A percentile compares a stretch with the other conserved stretches of the same genome.
Evolutionary conservation across 768 basidiomycete species (phyloP).

Genomic region (Termitomyces sp.): DNA sequence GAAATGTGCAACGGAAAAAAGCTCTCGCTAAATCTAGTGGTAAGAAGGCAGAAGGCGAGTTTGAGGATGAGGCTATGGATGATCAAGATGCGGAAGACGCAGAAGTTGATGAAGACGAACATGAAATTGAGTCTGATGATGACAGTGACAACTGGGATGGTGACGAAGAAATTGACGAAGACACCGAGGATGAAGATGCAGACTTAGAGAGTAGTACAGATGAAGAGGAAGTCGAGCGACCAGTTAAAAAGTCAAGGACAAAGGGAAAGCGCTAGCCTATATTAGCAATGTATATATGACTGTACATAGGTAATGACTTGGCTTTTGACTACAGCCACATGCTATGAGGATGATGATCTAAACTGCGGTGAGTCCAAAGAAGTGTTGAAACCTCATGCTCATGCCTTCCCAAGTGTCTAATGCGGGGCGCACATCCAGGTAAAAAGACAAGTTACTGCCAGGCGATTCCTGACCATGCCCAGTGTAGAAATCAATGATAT

Average conservation of each 20-base stretch:
- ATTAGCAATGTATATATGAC: slow-evolving; percentile 1
- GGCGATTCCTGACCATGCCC: slow-evolving; percentile 50
- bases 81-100: slow-evolving; percentile 27
- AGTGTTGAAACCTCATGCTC: slow-evolving; percentile 66
- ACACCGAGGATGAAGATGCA: slow-evolving; percentile 21
- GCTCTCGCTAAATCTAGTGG: slow-evolving; percentile 18
- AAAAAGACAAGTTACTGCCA: slow-evolving; percentile 70
- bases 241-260: slow-evolving; percentile 51
- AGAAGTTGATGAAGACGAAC: slow-evolving; percentile 35
- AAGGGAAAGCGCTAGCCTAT: slow-evolving; percentile 37
- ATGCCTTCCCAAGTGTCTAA: slow-evolving; percentile 93
- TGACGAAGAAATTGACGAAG: slow-evolving; percentile 59
- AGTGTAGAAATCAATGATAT: slow-evolving; percentile 98
- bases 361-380: slow-evolving; percentile 39
- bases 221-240: slow-evolving; percentile 38
- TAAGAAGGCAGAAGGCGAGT: slow-evolving; percentile 23
- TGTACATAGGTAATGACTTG: slow-evolving; percentile 3
- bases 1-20: slow-evolving; percentile 85
- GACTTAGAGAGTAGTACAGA: slow-evolving; percentile 40
- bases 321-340: neutral
- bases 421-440: slow-evolving; percentile 91
- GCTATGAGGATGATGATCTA: slow-evolving; percentile 8
- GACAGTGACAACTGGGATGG: slow-evolving; percentile 44
- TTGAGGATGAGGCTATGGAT: slow-evolving; percentile 26
- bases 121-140: slow-evolving; percentile 24